Evolutionary conservation across 2,329 filamentous ascomycete species (phyloP).

Genomic region (Arthrobotrys conoides): DNA sequence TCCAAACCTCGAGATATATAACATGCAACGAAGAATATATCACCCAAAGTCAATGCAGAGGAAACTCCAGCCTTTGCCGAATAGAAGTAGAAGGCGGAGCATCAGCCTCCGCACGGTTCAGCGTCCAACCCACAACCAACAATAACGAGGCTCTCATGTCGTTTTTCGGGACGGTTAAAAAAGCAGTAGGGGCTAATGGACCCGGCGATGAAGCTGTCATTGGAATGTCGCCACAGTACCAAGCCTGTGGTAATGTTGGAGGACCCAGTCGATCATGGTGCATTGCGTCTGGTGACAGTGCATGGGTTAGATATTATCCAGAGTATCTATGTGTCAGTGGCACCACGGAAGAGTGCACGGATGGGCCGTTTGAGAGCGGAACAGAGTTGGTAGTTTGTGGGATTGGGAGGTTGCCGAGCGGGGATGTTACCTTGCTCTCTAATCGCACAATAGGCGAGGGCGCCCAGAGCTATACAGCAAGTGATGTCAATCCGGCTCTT

Average conservation of each 20-base stretch:
- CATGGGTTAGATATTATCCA: slow-evolving; percentile 3
- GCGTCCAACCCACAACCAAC: slow-evolving; percentile 7
- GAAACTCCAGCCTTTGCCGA: neutral
- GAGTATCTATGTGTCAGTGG: slow-evolving; percentile 17
- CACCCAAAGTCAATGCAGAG: neutral
- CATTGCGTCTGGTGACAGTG: neutral
- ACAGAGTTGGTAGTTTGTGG: slow-evolving; percentile 20
- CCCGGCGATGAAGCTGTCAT: neutral
- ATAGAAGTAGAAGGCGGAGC: neutral
- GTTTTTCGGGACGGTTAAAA: slow-evolving; percentile 4
- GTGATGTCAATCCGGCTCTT: slow-evolving; percentile 9
- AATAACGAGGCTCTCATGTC: neutral
- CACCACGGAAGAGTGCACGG: slow-evolving; percentile 19
- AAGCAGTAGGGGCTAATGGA: neutral
- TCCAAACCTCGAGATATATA: slow-evolving; percentile 10
- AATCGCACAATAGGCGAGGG: neutral
- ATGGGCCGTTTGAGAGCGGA: slow-evolving; percentile 41
- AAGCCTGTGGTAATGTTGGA: slow-evolving; percentile 4
- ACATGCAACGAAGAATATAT: neutral
- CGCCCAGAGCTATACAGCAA: slow-evolving; percentile 5
- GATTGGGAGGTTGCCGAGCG: neutral
- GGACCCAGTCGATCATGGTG: neutral
- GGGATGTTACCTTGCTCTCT: neutral
- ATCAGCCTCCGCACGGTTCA: slow-evolving; percentile 15
- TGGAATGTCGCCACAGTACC: neutral